Conservation (phyloP, 768 basidiomycete species). For the Mycena maculata region DNA sequence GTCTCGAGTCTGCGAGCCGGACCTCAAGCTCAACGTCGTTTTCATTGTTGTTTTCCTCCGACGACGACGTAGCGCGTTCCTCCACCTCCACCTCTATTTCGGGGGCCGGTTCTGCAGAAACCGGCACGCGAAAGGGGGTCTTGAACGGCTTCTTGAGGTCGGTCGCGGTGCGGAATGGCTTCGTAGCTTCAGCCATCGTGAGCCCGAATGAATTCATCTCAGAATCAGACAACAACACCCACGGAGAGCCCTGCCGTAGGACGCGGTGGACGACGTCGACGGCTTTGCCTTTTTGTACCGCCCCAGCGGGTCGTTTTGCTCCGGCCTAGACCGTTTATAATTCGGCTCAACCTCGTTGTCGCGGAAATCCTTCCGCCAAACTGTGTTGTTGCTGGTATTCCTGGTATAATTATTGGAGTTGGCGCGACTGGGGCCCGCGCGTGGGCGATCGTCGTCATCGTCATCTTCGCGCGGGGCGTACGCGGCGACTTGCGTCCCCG, state of each 20-base stretch:
- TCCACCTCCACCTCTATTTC: conserved; percentile 11
- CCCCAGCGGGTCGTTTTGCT: conserved; percentile 1
- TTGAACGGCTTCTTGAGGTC: conserved; percentile 63
- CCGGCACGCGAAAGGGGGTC: conserved; percentile 47
- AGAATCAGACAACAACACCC: background rate
- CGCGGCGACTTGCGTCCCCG: conserved; percentile 36
- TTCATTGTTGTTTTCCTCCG: conserved; percentile 1
- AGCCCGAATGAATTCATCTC: background rate
- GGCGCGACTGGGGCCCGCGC: conserved; percentile 25
- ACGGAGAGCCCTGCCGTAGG: conserved; percentile 45
- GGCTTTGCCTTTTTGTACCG: conserved; percentile 17
- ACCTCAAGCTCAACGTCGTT: conserved; percentile 12
- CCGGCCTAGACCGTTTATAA: conserved; percentile 19
- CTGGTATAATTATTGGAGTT: conserved; percentile 38
- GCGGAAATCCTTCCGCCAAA: conserved; percentile 22
- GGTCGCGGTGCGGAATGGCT: conserved; percentile 54
- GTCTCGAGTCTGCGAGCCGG: background rate
- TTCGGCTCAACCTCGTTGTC: conserved; percentile 13
- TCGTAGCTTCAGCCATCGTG: conserved; percentile 52
- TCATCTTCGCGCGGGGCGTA: conserved; percentile 16
- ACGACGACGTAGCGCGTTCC: conserved; percentile 10
- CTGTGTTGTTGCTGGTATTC: background rate
- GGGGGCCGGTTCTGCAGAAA: background rate
- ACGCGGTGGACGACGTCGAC: conserved; percentile 7
- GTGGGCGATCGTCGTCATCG: conserved; percentile 33